These are phyloP conservation scores for Peronospora belbahrii DNA, from an alignment of 352 stramenopile genomes.

Conservation along the genomic window DNA sequence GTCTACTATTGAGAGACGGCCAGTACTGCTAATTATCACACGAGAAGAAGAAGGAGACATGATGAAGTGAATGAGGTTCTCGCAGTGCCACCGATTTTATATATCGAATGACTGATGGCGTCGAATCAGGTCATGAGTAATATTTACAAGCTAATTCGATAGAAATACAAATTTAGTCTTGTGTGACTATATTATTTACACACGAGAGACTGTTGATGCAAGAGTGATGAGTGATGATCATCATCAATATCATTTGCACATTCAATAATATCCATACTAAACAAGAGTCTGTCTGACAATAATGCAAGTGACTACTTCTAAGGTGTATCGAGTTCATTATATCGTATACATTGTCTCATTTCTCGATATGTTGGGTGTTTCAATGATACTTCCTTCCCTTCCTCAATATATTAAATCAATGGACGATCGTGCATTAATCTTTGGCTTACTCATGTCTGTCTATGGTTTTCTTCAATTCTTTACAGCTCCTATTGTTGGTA, in stretches of 20 bases:
- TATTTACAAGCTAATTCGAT: too few species aligned
- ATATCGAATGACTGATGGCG: too few species aligned
- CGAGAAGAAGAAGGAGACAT: slow-evolving; percentile 33
- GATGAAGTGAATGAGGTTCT: slow-evolving; percentile 19
- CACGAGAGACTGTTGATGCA: too few species aligned
- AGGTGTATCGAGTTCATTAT: too few species aligned
- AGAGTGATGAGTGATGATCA: too few species aligned
- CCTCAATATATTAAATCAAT: slow-evolving; percentile 72
- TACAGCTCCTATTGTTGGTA: slow-evolving; percentile 63
- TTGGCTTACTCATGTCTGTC: slow-evolving; percentile 76
- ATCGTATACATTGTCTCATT: slow-evolving; percentile 77
- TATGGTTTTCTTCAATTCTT: slow-evolving; percentile 85
- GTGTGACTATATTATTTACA: too few species aligned
- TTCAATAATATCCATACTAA: too few species aligned
- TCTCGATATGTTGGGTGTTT: slow-evolving; percentile 74
- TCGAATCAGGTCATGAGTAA: too few species aligned
- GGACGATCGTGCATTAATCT: slow-evolving; percentile 56
- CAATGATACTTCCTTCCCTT: slow-evolving; percentile 80
- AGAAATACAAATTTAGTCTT: too few species aligned
- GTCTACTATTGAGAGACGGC: slow-evolving; percentile 51
- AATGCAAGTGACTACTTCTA: too few species aligned
- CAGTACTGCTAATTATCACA: slow-evolving; percentile 44
- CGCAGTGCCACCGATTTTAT: slow-evolving; percentile 7
- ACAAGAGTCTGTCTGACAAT: too few species aligned
- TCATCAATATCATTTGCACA: too few species aligned